Evolutionary conservation across 2,329 filamentous ascomycete genomes (phyloP).

Genomic region (Calonectria pauciramosa): DNA sequence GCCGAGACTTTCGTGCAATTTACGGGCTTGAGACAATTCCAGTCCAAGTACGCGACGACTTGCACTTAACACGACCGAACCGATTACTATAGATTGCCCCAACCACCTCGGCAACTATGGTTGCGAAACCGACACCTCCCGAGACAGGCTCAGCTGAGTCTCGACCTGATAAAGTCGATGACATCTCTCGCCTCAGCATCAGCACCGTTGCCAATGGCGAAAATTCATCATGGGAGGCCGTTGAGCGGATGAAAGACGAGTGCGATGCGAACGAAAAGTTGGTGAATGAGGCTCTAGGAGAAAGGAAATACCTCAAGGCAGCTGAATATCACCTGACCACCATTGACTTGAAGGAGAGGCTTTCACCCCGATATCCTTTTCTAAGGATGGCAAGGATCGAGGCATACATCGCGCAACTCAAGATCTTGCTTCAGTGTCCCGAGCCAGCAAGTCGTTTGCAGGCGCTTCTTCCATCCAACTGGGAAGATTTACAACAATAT

Average conservation of each 20-base stretch:
- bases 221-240: neutral
- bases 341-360: neutral
- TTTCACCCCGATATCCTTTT: neutral
- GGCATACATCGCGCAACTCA: neutral
- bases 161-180: neutral
- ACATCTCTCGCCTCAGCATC: neutral
- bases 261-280: constrained; percentile 8
- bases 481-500: neutral
- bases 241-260: constrained; percentile 6
- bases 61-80: neutral
- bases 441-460: neutral
- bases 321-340: constrained; percentile 5
- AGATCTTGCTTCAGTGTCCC: neutral
- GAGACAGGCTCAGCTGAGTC: neutral
- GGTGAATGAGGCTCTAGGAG: neutral
- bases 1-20: neutral
- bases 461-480: neutral
- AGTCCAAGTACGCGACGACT: neutral
- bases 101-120: neutral
- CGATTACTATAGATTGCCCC: neutral
- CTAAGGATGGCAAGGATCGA: neutral
- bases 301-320: neutral
- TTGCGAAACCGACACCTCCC: neutral
- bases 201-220: neutral
- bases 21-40: neutral